Percentiles rank a stretch among this genome's conserved stretches.
Conservation (phyloP, 108 stramenopile species). For the Fistulifera solaris region DNA sequence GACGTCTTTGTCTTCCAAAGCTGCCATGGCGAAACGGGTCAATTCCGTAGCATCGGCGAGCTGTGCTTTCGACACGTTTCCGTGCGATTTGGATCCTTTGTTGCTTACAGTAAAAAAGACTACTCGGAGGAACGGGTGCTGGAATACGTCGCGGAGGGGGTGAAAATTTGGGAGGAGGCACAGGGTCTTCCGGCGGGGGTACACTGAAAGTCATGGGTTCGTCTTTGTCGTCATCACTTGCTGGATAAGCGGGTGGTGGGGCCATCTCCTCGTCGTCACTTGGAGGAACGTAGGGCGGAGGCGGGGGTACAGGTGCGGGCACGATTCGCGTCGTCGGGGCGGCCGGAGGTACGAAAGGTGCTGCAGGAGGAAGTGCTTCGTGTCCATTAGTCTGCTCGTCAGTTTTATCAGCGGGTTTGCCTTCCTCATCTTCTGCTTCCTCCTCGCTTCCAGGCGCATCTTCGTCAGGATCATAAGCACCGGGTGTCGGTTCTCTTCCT, state of each 20-base stretch:
- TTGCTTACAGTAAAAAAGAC: slow-evolving; percentile 4
- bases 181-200: neutral
- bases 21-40: slow-evolving; percentile 73
- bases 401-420: slow-evolving; percentile 1
- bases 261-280: too few species aligned
- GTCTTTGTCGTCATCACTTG: slow-evolving; percentile 2
- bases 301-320: neutral
- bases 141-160: slow-evolving; percentile 15
- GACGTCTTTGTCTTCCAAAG: slow-evolving; percentile 62
- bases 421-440: slow-evolving; percentile 17
- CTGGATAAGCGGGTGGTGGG: too few species aligned
- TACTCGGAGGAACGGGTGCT: slow-evolving; percentile 6
- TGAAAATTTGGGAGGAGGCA: slow-evolving; percentile 11
- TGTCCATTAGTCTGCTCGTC: too few species aligned
- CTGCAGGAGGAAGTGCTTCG: slow-evolving; percentile 10
- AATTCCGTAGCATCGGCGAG: slow-evolving; percentile 73
- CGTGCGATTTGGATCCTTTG: slow-evolving; percentile 18
- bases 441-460: slow-evolving; percentile 24
- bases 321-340: neutral
- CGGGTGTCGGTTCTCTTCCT: slow-evolving; percentile 67
- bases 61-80: slow-evolving; percentile 40
- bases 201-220: neutral
- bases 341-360: slow-evolving; percentile 16
- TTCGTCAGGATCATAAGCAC: slow-evolving; percentile 56
- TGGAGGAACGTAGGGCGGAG: too few species aligned